Percentiles rank a stretch among this genome's conserved stretches.
These are phyloP conservation scores for Zymoseptoria ardabiliae DNA, from an alignment of 2,329 filamentous ascomycete species.

Conservation along the genomic window DNA sequence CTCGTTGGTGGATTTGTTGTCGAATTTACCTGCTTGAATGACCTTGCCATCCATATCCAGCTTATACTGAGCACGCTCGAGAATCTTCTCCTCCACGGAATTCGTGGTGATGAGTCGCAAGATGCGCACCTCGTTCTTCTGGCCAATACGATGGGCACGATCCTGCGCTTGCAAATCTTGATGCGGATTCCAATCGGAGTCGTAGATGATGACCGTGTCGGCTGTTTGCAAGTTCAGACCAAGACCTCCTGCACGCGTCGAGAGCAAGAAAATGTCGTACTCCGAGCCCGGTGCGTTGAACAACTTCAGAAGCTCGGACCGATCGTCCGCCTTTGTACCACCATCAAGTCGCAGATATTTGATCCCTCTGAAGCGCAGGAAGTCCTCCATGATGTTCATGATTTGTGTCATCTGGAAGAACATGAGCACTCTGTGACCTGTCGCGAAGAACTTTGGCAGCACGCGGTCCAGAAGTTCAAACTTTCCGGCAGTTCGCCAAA, in stretches of 20 bases:
- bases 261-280: conserved; percentile 98
- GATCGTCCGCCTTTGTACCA: conserved; percentile 95
- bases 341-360: conserved; percentile 89
- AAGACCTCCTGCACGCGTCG: conserved; percentile 93
- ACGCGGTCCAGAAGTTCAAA: conserved; percentile 92
- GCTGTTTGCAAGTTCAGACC: conserved; percentile 96
- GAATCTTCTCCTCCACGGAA: conserved; percentile 96
- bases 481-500: conserved; percentile 95
- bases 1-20: conserved; percentile 98
- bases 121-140: conserved; percentile 99
- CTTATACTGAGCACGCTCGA: conserved; percentile 95
- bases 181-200: conserved; percentile 99
- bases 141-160: conserved; percentile 98
- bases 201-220: conserved; percentile 98
- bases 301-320: conserved; percentile 76
- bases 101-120: conserved; percentile 91
- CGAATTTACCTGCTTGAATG: conserved; percentile 97
- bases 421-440: conserved; percentile 93
- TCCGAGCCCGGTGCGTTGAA: conserved; percentile 88
- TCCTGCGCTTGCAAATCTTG: conserved; percentile 98
- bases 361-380: conserved; percentile 73
- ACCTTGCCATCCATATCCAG: conserved; percentile 99
- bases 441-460: conserved; percentile 84
- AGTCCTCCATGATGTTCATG: conserved; percentile 99
- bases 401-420: conserved; percentile 99